Evolutionary conservation across 768 basidiomycete species (phyloP), one percentile per base, ranked within the genome.

Genomic region (Xerocomellus dryophilus): DNA sequence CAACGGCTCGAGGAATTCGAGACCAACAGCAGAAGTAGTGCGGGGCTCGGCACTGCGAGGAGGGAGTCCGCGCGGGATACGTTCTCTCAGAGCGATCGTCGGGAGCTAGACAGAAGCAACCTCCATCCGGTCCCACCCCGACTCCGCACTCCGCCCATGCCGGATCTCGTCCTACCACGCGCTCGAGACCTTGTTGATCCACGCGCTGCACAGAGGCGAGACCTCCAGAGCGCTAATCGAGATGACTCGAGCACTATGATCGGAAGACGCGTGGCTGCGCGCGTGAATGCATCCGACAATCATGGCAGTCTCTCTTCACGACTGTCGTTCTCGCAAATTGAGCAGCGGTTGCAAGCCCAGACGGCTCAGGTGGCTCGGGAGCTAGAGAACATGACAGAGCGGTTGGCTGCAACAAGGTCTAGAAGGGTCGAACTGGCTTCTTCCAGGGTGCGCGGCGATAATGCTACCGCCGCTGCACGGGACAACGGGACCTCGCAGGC

Each of bases 241-340:
- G 70, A 73, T n/a, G 70, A 71, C 9, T 56, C 71, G 15, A 68
- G 58, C 10, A 71, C 70, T 5, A 66, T 70, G 67, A 71, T 73
- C 17, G 70, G 70, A 34, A 65, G 71, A 25, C 70, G 69, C 36
- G 70, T 71, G 40, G 66, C 70, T 4, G 72, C 72, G 3, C 70
- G 70, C 50, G 50, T 61, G 18, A 60, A 53, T 29, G 54, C 60
- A 35, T 47, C 66, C 32, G 60, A 68, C 6, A 35, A 47, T n/a
- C 66, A 58, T 1, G 40, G 46, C 17, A 55, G 54, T 31, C 59
- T 60, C 44, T 61, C 53, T 27, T 54, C 62, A 12, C 57, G 65
- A 38, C 50, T 62, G 7, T 53, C 67, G 40, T 41, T 65, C 32
- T 57, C 65, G 35, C 63, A 56, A 41, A 50, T 73, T 1, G 70